Conservation (phyloP, 2,329 filamentous ascomycete species). For the Beauveria caledonica region DNA sequence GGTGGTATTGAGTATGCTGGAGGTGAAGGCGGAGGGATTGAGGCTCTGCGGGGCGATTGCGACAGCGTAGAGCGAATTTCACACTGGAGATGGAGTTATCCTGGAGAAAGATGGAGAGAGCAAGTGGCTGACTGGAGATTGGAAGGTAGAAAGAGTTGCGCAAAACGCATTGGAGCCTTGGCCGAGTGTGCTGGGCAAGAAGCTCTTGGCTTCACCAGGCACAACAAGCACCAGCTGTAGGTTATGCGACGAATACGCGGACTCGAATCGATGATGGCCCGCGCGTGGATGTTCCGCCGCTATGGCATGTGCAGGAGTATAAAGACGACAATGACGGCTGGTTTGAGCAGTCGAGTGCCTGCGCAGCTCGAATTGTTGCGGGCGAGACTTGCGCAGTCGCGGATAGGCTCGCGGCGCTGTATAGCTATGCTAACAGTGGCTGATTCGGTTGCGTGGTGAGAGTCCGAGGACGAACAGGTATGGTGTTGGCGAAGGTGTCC, state of each 20-base stretch:
- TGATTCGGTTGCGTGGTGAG: background rate
- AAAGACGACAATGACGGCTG: background rate
- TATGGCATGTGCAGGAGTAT: background rate
- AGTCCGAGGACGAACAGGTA: background rate
- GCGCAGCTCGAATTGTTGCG: background rate
- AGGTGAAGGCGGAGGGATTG: background rate
- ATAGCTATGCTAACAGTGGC: background rate
- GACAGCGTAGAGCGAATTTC: background rate
- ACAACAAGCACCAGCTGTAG: background rate
- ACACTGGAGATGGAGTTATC: background rate
- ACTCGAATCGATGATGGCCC: background rate
- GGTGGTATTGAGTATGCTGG: background rate
- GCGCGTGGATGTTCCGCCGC: background rate
- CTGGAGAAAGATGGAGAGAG: background rate
- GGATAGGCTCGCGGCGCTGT: background rate
- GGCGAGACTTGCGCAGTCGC: background rate
- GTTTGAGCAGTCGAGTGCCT: background rate
- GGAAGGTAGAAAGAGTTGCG: background rate
- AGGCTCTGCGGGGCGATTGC: background rate
- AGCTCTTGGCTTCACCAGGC: background rate
- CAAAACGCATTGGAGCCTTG: background rate
- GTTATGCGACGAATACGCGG: background rate
- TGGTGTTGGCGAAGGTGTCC: background rate
- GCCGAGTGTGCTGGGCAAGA: background rate
- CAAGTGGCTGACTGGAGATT: background rate